These are phyloP conservation scores for Neurospora pannonica DNA, from an alignment of 495 filamentous ascomycete species.

Conservation along the genomic window DNA sequence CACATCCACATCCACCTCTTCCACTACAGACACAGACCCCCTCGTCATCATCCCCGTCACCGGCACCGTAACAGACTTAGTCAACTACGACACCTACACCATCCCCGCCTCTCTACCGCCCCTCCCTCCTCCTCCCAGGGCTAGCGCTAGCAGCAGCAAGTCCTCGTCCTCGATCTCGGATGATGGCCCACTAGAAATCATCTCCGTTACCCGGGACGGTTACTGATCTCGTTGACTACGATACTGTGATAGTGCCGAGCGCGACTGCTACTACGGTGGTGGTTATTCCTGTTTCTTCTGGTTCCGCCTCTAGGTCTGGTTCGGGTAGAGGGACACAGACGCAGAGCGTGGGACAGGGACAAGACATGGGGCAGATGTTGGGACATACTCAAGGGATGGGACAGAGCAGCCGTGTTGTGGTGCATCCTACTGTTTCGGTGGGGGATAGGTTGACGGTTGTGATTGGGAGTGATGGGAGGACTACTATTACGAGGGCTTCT, in stretches of 20 bases:
- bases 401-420: neutral
- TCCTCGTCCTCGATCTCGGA: neutral
- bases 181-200: neutral
- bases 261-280: neutral
- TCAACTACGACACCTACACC: neutral
- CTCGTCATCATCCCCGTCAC: neutral
- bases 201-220: neutral
- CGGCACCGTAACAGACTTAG: neutral
- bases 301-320: too few relatives aligned
- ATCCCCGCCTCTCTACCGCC: neutral
- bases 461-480: neutral
- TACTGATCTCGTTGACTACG: neutral
- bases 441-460: neutral
- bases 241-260: neutral
- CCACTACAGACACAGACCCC: neutral
- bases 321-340: too few relatives aligned
- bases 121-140: neutral
- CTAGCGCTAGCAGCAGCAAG: neutral
- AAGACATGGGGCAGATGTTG: neutral
- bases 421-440: neutral
- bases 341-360: too few relatives aligned
- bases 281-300: neutral
- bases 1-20: too few relatives aligned
- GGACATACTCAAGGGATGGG: neutral
- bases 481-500: neutral